phyloP scores from a whole-genome alignment of 768 basidiomycete genomes.

The Auricularia auricula-judae region DNA sequence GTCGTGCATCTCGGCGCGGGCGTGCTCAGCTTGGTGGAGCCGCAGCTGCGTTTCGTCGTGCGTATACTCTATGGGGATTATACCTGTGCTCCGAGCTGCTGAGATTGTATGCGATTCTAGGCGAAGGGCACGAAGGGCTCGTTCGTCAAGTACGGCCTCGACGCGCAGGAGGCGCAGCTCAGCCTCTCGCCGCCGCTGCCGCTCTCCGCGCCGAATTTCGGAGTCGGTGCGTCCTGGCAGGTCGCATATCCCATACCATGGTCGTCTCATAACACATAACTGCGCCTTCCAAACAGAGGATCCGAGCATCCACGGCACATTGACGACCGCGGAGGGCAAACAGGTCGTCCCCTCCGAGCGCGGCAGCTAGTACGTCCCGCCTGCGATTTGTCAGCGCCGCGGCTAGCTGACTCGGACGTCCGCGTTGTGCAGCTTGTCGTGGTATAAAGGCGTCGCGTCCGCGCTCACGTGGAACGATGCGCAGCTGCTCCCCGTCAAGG shows the following conservation, averaged over 20 bases:
- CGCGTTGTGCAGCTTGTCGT: not conserved
- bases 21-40: slow-evolving; percentile 52
- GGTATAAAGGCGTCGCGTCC: not conserved
- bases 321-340: not conserved
- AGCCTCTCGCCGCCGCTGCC: slow-evolving; percentile 21
- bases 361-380: not conserved
- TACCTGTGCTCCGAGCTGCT: too few relatives aligned
- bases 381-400: not conserved
- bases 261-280: not conserved
- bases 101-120: too few relatives aligned
- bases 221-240: not conserved
- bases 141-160: slow-evolving; percentile 66
- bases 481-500: not conserved
- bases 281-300: not conserved
- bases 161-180: slow-evolving; percentile 71
- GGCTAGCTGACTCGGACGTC: not conserved
- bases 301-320: not conserved
- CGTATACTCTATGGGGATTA: too few relatives aligned
- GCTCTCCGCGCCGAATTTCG: not conserved
- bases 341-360: not conserved
- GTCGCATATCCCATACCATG: not conserved
- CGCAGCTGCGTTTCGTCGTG: slow-evolving; percentile 61
- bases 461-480: not conserved
- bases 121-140: slow-evolving; percentile 49
- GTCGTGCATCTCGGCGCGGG: slow-evolving; percentile 59